Evolutionary conservation across 2,329 filamentous ascomycete genomes (phyloP).

Genomic region (Pezicula radicicola): DNA sequence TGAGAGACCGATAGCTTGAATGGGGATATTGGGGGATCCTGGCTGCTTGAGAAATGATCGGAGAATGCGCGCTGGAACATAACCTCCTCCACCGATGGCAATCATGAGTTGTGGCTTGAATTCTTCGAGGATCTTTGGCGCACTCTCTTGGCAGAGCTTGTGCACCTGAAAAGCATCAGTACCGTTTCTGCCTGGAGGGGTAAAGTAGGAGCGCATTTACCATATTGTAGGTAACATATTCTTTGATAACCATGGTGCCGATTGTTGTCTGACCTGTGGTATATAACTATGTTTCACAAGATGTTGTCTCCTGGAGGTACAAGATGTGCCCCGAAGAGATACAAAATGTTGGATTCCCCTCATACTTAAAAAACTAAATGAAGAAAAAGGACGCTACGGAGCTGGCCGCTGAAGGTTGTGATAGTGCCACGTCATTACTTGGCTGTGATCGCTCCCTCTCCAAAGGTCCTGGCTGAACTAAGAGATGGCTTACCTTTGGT

Average conservation of each 20-base stretch:
- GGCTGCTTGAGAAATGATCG: conserved; percentile 94
- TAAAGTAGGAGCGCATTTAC: conserved; percentile 44
- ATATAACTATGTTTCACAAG: background rate
- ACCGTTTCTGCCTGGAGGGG: conserved; percentile 9
- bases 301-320: background rate
- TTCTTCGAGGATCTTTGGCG: conserved; percentile 74
- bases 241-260: conserved; percentile 72
- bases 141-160: conserved; percentile 90
- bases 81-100: conserved; percentile 95
- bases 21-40: conserved; percentile 89
- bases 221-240: conserved; percentile 92
- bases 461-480: too few relatives aligned
- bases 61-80: conserved; percentile 93
- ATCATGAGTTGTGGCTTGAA: conserved; percentile 97
- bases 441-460: too few relatives aligned
- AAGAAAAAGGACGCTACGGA: conserved; percentile 13
- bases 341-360: conserved; percentile 5
- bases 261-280: background rate
- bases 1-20: conserved; percentile 97
- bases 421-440: background rate
- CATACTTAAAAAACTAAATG: conserved; percentile 2
- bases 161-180: conserved; percentile 65
- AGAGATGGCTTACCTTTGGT: too few relatives aligned
- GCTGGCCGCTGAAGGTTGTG: conserved; percentile 6
- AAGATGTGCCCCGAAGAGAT: conserved; percentile 8